phyloP scores from a whole-genome alignment of 345 rosid genomes.

The Trapa incisa region DNA sequence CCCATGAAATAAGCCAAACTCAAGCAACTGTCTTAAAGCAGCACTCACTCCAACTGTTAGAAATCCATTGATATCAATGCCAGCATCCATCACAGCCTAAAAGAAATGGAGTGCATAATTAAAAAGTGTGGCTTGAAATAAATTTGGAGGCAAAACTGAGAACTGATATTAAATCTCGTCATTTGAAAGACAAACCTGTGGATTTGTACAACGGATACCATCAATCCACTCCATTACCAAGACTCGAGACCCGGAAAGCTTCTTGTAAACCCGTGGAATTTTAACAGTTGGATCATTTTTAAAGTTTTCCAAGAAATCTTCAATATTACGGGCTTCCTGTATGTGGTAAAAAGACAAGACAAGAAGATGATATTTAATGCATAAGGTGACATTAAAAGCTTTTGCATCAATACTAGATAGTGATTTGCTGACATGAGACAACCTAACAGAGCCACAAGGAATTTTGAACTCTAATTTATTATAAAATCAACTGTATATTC shows the following conservation, averaged over 20 bases:
- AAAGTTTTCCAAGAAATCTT: constrained; percentile 90
- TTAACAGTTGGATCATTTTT: constrained; percentile 88
- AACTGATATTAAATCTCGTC: constrained; percentile 6
- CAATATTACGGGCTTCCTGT: constrained; percentile 93
- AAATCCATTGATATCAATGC: constrained; percentile 79
- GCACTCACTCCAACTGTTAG: constrained; percentile 96
- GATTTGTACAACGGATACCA: constrained; percentile 93
- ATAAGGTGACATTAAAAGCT: too few species aligned
- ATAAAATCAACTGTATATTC: background rate
- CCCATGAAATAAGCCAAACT: constrained; percentile 92
- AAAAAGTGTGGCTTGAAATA: background rate
- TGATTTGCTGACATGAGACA: background rate
- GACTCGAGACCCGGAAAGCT: constrained; percentile 84
- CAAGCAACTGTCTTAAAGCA: constrained; percentile 82
- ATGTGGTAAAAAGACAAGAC: background rate
- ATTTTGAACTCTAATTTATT: background rate
- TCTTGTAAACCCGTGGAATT: constrained; percentile 78
- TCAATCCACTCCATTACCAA: constrained; percentile 99
- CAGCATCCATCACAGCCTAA: constrained; percentile 87
- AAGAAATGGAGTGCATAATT: constrained; percentile 8
- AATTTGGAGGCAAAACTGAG: background rate
- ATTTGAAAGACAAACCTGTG: constrained; percentile 45
- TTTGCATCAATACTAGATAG: background rate
- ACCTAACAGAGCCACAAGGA: background rate
- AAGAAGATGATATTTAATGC: background rate